These are phyloP conservation scores for Hibiscus mutabilis DNA, from an alignment of 345 rosid genomes.

Conservation along the genomic window DNA sequence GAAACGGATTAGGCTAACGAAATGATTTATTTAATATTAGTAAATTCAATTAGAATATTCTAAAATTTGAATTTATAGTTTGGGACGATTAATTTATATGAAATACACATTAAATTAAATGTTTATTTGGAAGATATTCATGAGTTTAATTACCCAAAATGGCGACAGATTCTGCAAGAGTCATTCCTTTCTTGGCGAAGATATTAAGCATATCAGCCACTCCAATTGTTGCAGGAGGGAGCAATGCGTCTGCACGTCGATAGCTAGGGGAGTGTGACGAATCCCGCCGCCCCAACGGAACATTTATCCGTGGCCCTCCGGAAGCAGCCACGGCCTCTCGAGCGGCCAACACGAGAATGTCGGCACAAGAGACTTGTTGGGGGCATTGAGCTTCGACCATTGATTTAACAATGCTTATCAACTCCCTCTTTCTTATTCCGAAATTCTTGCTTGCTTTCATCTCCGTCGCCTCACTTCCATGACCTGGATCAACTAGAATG, in stretches of 20 bases:
- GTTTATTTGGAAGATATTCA: not conserved
- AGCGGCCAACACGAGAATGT: constrained; percentile 36
- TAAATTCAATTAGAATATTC: too few relatives aligned
- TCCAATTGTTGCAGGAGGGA: constrained; percentile 35
- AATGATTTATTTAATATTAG: too few relatives aligned
- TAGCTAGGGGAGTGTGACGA: constrained; percentile 16
- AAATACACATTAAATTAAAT: not conserved
- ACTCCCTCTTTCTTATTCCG: constrained; percentile 37
- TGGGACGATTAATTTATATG: too few relatives aligned
- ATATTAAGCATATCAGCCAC: constrained; percentile 27
- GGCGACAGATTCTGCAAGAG: constrained; percentile 39
- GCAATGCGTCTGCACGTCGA: constrained; percentile 30
- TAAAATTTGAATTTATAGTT: too few relatives aligned
- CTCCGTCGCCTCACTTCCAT: constrained; percentile 21
- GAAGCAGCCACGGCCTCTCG: constrained; percentile 35
- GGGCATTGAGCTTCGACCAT: constrained; percentile 35
- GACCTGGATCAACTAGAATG: constrained; percentile 27
- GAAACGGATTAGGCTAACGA: too few relatives aligned
- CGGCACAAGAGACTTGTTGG: constrained; percentile 40
- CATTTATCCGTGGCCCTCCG: constrained; percentile 28
- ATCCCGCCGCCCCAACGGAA: constrained; percentile 38
- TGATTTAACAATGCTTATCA: constrained; percentile 27
- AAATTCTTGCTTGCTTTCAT: constrained; percentile 33
- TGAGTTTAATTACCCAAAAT: constrained; percentile 29
- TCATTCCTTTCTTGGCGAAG: constrained; percentile 28